A percentile compares a stretch with the other conserved stretches of the same genome.
Evolutionary conservation across 208 protist genomes (phyloP).

Genomic region (Lotmaria passim): DNA sequence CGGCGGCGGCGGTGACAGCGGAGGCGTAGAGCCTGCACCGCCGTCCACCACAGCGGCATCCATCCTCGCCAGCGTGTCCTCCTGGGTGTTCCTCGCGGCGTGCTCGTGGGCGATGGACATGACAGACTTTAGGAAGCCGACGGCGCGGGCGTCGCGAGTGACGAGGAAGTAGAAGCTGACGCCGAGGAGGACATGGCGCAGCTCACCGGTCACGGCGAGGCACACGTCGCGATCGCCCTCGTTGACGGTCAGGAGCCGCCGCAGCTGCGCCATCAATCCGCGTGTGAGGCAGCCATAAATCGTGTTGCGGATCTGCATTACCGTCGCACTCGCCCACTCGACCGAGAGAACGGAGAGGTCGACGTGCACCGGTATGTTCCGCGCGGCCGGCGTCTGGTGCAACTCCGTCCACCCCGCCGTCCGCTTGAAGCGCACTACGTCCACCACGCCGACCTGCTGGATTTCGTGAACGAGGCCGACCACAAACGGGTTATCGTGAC

Average conservation of each 20-base stretch:
- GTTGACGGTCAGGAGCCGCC: constrained; percentile 15
- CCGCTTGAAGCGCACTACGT: constrained; percentile 63
- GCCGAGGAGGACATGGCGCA: constrained; percentile 45
- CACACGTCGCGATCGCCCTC: constrained; percentile 28
- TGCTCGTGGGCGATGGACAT: constrained; percentile 24
- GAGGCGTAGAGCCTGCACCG: too few relatives aligned
- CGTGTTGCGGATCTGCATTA: constrained; percentile 29
- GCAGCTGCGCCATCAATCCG: constrained; percentile 28
- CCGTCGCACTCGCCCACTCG: constrained; percentile 19
- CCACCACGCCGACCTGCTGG: constrained; percentile 56
- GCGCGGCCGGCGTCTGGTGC: constrained; percentile 50
- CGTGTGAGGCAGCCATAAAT: constrained; percentile 36
- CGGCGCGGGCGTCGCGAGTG: constrained; percentile 37
- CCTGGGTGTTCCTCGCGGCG: not conserved
- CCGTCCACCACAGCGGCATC: constrained; percentile 6
- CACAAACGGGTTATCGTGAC: constrained; percentile 38
- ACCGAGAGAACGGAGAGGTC: constrained; percentile 33
- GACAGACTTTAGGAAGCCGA: constrained; percentile 32
- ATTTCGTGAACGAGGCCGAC: constrained; percentile 59
- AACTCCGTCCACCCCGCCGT: constrained; percentile 74
- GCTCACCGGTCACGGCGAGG: constrained; percentile 29
- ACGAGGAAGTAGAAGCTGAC: constrained; percentile 46
- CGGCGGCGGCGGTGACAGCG: not conserved
- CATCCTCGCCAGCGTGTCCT: not conserved
- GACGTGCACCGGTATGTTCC: constrained; percentile 24